These are phyloP conservation scores for Cetradonia linearis DNA, from an alignment of 495 filamentous ascomycete species.

Conservation along the genomic window DNA sequence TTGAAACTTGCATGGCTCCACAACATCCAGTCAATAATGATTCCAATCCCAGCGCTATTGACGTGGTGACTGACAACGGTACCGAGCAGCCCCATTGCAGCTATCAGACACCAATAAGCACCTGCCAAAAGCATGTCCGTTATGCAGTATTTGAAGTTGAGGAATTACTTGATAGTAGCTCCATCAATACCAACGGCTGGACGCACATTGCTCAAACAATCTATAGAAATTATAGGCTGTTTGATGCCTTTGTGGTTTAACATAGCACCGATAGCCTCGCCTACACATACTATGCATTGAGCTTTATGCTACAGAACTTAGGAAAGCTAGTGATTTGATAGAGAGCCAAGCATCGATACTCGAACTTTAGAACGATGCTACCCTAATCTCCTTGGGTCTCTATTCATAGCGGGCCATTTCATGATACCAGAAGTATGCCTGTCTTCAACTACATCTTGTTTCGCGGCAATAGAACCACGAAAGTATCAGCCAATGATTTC, in stretches of 20 bases:
- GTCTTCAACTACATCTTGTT: constrained; percentile 89
- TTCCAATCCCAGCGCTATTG: constrained; percentile 45
- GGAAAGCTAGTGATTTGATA: constrained; percentile 88
- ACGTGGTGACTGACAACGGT: constrained; percentile 41
- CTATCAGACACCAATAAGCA: constrained; percentile 69
- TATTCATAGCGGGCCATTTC: constrained; percentile 93
- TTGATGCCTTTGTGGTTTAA: constrained; percentile 91
- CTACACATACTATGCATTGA: constrained; percentile 84
- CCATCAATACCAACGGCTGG: constrained; percentile 87
- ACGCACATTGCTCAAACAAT: constrained; percentile 66
- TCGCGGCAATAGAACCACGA: constrained; percentile 81
- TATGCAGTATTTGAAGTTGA: constrained; percentile 84
- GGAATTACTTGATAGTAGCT: constrained; percentile 80
- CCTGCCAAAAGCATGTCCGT: constrained; percentile 71
- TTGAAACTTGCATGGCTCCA: constrained; percentile 71
- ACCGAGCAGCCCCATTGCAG: constrained; percentile 41
- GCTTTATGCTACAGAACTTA: constrained; percentile 88
- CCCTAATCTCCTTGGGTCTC: constrained; percentile 85
- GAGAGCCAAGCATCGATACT: constrained; percentile 91
- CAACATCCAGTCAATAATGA: constrained; percentile 85
- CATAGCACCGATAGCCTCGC: constrained; percentile 92
- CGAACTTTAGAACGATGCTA: constrained; percentile 84
- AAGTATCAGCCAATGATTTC: constrained; percentile 79
- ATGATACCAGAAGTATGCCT: constrained; percentile 93
- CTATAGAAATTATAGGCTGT: constrained; percentile 72